Percentiles rank a stretch among this genome's conserved stretches.
Conservation (phyloP, 2,329 filamentous ascomycete genomes). For the Alternaria viburni region DNA sequence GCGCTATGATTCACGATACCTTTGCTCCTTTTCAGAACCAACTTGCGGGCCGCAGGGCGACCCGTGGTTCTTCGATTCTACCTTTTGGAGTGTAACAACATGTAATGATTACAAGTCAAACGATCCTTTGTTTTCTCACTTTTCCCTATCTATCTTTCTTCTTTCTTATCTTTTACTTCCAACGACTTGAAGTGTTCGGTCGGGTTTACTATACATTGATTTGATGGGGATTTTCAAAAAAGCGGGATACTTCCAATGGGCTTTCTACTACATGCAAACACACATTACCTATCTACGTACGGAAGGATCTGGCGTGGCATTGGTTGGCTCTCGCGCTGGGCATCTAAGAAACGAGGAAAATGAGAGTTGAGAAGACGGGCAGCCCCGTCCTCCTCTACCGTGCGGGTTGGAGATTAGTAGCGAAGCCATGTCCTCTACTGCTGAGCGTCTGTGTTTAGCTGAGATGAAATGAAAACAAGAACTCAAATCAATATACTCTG, state of each 20-base stretch:
- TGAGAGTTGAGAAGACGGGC: slow-evolving; percentile 5
- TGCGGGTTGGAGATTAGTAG: neutral
- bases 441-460: slow-evolving; percentile 1
- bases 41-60: slow-evolving; percentile 26
- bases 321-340: neutral
- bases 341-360: neutral
- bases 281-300: neutral
- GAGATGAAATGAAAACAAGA: neutral
- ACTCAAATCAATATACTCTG: neutral
- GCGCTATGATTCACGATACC: slow-evolving; percentile 34
- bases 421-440: neutral
- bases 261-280: neutral
- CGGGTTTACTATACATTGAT: slow-evolving; percentile 2
- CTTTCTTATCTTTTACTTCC: slow-evolving; percentile 15
- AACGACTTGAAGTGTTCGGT: slow-evolving; percentile 27
- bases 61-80: slow-evolving; percentile 22
- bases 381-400: slow-evolving; percentile 1
- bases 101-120: slow-evolving; percentile 36
- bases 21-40: slow-evolving; percentile 25
- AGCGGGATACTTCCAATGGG: neutral
- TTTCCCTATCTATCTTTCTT: slow-evolving; percentile 10
- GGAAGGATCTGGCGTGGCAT: slow-evolving; percentile 1
- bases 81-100: slow-evolving; percentile 40
- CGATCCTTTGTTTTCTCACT: slow-evolving; percentile 18
- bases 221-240: slow-evolving; percentile 8